phyloP scores from a whole-genome alignment of 805 yeast species.

The Brettanomyces anomalus region DNA sequence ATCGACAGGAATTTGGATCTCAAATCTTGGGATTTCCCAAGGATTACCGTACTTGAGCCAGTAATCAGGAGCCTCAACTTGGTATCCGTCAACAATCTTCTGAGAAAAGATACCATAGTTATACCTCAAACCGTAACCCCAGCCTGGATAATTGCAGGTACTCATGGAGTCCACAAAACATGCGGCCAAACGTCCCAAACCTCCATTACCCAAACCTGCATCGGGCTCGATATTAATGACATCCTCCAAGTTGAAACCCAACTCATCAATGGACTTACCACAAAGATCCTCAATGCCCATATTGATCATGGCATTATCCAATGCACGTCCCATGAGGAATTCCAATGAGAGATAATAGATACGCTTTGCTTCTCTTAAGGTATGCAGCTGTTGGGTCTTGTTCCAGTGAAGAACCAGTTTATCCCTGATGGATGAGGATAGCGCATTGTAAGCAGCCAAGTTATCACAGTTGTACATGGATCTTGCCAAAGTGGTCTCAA shows the following conservation, averaged over 20 bases:
- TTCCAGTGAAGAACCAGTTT: constrained; percentile 82
- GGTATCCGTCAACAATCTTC: constrained; percentile 83
- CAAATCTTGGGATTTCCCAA: constrained; percentile 86
- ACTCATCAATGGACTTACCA: constrained; percentile 46
- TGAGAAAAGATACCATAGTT: constrained; percentile 92
- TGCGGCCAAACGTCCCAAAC: constrained; percentile 89
- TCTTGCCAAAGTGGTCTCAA: constrained; percentile 86
- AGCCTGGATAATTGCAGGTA: constrained; percentile 80
- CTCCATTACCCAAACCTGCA: constrained; percentile 94
- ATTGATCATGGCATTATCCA: constrained; percentile 89
- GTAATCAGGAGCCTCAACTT: constrained; percentile 90
- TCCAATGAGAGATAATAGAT: constrained; percentile 82
- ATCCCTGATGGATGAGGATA: constrained; percentile 72
- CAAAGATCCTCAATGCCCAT: constrained; percentile 58
- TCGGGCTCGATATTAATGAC: constrained; percentile 81
- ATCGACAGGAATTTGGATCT: constrained; percentile 82
- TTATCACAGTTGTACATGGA: constrained; percentile 88
- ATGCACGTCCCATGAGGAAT: constrained; percentile 89
- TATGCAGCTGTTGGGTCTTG: constrained; percentile 84
- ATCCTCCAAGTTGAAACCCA: constrained; percentile 86
- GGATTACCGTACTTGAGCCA: constrained; percentile 88
- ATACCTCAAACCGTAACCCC: constrained; percentile 95
- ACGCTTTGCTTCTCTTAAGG: constrained; percentile 74
- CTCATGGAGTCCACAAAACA: constrained; percentile 87
- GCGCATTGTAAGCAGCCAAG: constrained; percentile 87